Evolutionary conservation across 2,329 filamentous ascomycete genomes (phyloP), one percentile per base, ranked within the genome.

Genomic region (Fusarium floridanum): DNA sequence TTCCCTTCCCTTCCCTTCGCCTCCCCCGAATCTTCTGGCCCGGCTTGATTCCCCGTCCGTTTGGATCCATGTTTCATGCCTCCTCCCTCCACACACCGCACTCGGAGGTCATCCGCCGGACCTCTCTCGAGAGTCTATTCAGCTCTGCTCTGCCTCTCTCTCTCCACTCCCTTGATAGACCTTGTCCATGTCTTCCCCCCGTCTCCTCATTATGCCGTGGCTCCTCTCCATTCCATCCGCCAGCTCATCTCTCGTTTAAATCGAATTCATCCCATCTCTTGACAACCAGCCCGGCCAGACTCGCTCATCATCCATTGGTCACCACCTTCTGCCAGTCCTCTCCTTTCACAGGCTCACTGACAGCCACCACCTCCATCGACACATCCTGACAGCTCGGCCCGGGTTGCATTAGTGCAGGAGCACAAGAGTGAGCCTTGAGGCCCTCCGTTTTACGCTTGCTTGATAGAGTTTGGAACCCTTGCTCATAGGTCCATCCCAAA

Each of bases 11-110:
- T 45, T 20, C 37, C n/a, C 37, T n/a, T 20, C 27, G 41, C 53
- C 41, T 27, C 45, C 60, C 60, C 57, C 57, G 20, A 36, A 55
- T n/a, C 37, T 37, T 55, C 50, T 66, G 48, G 67, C 67, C 17
- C 45, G 68, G 72, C 45, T 64, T 64, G 68, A 66, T 56, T 73
- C 74, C 72, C 72, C 65, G 68, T 64, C 68, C 62, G 68, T 64
- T 64, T 70, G 72, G 72, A 43, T 61, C 59, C 64, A 61, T 63
- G 43, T 37, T 62, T 36, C 41, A 36, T 48, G 27, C 27, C 39
- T 61, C 59, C 41, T 37, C 41, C 41, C 22, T 48, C 53, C 29
- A 34, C 55, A 36, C 60, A 50, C 60, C 39, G 34, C 12, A 37
- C 20, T 66, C 53, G 57, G 62, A 36, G 41, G 24, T 55, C 50